Evolutionary conservation across 1,139 yeast species (phyloP).

Genomic region (Oligophagozyma castellii): DNA sequence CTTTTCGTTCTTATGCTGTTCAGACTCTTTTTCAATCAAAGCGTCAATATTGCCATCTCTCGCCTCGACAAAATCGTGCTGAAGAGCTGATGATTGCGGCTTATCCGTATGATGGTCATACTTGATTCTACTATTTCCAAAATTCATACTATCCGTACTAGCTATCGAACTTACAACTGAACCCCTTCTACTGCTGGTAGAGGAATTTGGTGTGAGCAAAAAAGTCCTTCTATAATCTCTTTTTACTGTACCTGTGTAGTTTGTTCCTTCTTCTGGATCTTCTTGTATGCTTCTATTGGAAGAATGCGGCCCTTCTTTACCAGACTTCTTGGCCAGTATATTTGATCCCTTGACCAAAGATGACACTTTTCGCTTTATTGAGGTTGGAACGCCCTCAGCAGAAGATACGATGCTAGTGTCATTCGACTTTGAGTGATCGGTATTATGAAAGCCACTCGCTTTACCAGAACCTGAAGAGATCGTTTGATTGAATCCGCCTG

Average conservation of each 20-base stretch:
- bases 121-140: constrained; percentile 1
- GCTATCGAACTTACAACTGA: constrained; percentile 7
- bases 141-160: constrained; percentile 2
- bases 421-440: too few species aligned
- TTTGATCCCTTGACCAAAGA: constrained; percentile 2
- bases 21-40: not conserved
- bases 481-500: too few species aligned
- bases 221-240: not conserved
- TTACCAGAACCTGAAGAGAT: too few species aligned
- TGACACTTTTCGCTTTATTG: constrained; percentile 2
- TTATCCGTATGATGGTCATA: not conserved
- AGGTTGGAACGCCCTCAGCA: constrained; percentile 2
- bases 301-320: not conserved
- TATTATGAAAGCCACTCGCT: too few species aligned
- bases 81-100: not conserved
- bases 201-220: constrained; percentile 2
- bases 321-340: not conserved
- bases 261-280: not conserved
- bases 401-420: too few species aligned
- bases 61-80: not conserved
- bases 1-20: too few species aligned
- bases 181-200: constrained; percentile 7
- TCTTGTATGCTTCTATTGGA: not conserved
- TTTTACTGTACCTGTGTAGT: not conserved
- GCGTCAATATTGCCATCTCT: not conserved